Percentiles rank a stretch among this genome's conserved stretches.
These are phyloP conservation scores for Trametes elegans DNA, from an alignment of 768 basidiomycete genomes.

Conservation along the genomic window DNA sequence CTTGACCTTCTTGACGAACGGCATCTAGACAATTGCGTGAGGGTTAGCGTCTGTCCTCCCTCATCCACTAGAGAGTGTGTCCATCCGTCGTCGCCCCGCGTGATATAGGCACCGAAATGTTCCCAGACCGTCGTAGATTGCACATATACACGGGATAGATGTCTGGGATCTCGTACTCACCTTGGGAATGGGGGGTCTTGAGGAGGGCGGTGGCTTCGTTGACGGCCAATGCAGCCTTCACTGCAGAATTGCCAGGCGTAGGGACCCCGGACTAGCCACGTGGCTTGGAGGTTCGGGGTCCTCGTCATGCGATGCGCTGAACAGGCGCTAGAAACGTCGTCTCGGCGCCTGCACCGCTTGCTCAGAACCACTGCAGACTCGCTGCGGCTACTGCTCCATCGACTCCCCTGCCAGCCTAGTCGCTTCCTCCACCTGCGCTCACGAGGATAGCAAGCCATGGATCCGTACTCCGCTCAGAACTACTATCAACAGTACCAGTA, in stretches of 20 bases:
- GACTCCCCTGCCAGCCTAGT: neutral
- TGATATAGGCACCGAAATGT: neutral
- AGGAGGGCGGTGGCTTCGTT: constrained; percentile 32
- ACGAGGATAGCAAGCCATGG: too few species aligned
- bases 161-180: constrained; percentile 30
- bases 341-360: neutral
- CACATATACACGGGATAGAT: neutral
- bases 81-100: constrained; percentile 32
- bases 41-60: constrained; percentile 10
- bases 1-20: constrained; percentile 97
- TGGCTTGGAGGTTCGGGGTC: constrained; percentile 6
- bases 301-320: neutral
- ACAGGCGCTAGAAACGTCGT: constrained; percentile 1
- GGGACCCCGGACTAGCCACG: constrained; percentile 10
- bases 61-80: constrained; percentile 29
- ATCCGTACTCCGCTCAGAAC: constrained; percentile 33
- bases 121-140: neutral
- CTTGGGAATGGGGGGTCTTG: constrained; percentile 31
- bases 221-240: constrained; percentile 19
- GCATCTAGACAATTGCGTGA: constrained; percentile 55
- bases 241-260: neutral
- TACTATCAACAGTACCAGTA: constrained; percentile 46
- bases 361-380: neutral
- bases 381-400: neutral
- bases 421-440: neutral